Percentiles rank a stretch among this genome's conserved stretches.
Conservation (phyloP, 73 alveolate species). For the Tetrahymena elliotti region DNA sequence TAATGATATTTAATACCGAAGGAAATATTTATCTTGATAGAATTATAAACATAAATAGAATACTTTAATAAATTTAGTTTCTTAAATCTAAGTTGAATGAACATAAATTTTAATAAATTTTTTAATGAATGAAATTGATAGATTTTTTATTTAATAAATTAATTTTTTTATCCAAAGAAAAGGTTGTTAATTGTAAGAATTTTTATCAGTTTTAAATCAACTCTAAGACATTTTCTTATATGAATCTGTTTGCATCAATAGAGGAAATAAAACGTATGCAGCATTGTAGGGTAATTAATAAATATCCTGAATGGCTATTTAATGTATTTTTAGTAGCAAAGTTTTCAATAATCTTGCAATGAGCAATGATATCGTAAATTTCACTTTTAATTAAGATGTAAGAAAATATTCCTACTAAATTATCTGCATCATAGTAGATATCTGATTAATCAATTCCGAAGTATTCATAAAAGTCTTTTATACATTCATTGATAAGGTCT, state of each 20-base stretch:
- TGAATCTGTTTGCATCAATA: not conserved
- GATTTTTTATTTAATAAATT: too few relatives aligned
- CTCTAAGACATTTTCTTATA: not conserved
- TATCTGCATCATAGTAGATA: not conserved
- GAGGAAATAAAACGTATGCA: not conserved
- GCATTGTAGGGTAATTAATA: not conserved
- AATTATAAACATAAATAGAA: too few relatives aligned
- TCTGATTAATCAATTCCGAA: not conserved
- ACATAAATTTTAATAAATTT: too few relatives aligned
- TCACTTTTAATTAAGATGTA: not conserved
- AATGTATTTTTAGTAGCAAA: not conserved
- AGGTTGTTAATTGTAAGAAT: not conserved
- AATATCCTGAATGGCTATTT: not conserved
- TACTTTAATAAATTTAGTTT: too few relatives aligned
- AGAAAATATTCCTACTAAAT: not conserved
- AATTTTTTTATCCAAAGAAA: not conserved
- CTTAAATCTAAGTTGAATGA: too few relatives aligned
- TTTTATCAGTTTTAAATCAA: not conserved
- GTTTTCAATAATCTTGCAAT: not conserved
- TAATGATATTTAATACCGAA: too few relatives aligned
- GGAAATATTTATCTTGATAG: too few relatives aligned
- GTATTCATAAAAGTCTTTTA: not conserved
- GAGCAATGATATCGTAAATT: not conserved
- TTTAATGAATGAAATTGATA: too few relatives aligned
- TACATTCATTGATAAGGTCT: not conserved